These are phyloP conservation scores for Xylariaceae sp. DNA, from an alignment of 2,329 filamentous ascomycete species.

Conservation along the genomic window DNA sequence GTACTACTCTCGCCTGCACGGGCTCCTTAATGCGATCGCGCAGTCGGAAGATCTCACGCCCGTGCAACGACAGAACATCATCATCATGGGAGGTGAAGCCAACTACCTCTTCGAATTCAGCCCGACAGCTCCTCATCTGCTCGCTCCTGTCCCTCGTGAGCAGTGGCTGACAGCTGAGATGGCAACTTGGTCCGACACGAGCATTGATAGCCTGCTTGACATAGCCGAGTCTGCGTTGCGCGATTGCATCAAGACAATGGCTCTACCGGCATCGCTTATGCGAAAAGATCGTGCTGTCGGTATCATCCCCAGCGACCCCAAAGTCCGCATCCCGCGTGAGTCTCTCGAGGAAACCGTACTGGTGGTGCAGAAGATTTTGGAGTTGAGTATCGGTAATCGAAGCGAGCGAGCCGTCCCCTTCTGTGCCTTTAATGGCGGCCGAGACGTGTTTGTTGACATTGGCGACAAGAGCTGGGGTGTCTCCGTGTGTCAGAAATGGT, in stretches of 20 bases:
- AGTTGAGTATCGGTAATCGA: slow-evolving; percentile 61
- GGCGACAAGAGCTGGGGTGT: slow-evolving; percentile 98
- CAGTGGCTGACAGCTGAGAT: slow-evolving; percentile 77
- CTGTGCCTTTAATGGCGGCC: slow-evolving; percentile 96
- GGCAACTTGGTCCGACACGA: slow-evolving; percentile 69
- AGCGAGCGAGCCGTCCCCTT: slow-evolving; percentile 62
- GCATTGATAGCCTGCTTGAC: slow-evolving; percentile 79
- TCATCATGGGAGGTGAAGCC: slow-evolving; percentile 93
- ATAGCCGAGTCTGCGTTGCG: slow-evolving; percentile 79
- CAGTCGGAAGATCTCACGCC: slow-evolving; percentile 54
- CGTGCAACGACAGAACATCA: slow-evolving; percentile 69
- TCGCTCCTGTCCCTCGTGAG: slow-evolving; percentile 61
- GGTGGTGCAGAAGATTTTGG: slow-evolving; percentile 87
- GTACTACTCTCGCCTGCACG: slow-evolving; percentile 84
- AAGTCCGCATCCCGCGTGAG: slow-evolving; percentile 73
- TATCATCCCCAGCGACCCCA: slow-evolving; percentile 62
- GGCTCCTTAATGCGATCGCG: slow-evolving; percentile 76
- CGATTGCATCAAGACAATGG: slow-evolving; percentile 76
- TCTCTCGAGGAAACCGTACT: slow-evolving; percentile 93
- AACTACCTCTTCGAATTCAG: slow-evolving; percentile 91
- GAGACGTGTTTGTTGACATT: slow-evolving; percentile 97
- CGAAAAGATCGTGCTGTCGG: slow-evolving; percentile 87
- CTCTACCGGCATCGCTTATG: slow-evolving; percentile 73
- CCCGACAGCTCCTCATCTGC: slow-evolving; percentile 57
- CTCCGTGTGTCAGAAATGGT: slow-evolving; percentile 85